Percentiles rank a stretch among this genome's conserved stretches.
Evolutionary conservation across 257 asterid species (phyloP).

Genomic region (Ligustrum vulgare): DNA sequence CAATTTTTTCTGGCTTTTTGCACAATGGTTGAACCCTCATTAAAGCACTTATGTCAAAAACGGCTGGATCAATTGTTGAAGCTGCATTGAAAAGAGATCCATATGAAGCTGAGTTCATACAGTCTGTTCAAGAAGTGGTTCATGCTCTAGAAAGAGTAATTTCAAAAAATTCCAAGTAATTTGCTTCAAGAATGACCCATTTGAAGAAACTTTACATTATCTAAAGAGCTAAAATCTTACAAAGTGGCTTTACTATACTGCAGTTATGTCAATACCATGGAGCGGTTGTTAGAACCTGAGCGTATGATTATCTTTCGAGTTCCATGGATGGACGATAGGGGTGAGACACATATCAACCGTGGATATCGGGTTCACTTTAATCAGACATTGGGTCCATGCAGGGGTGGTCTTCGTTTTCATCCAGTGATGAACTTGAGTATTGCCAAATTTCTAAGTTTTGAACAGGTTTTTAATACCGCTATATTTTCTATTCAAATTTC

Average conservation of each 20-base stretch:
- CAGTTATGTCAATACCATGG: slow-evolving; percentile 93
- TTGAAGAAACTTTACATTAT: slow-evolving; percentile 7
- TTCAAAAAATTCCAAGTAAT: slow-evolving; percentile 88
- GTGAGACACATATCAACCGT: slow-evolving; percentile 92
- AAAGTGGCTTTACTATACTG: slow-evolving; percentile 27
- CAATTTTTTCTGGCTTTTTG: slow-evolving; percentile 17
- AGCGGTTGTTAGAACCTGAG: slow-evolving; percentile 94
- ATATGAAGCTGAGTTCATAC: slow-evolving; percentile 87
- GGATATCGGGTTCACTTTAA: slow-evolving; percentile 92
- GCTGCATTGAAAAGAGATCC: slow-evolving; percentile 97
- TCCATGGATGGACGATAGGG: slow-evolving; percentile 97
- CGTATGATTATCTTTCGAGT: slow-evolving; percentile 85
- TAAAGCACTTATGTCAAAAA: slow-evolving; percentile 93
- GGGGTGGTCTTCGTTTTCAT: slow-evolving; percentile 98
- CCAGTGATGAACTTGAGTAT: slow-evolving; percentile 88
- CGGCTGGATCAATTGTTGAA: slow-evolving; percentile 99
- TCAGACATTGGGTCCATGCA: slow-evolving; percentile 97
- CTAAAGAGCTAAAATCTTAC: slow-evolving; percentile 14
- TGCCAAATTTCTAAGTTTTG: slow-evolving; percentile 94
- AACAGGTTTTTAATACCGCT: slow-evolving; percentile 52
- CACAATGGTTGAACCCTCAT: slow-evolving; percentile 38
- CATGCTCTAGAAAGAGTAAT: slow-evolving; percentile 97
- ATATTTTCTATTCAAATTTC: slow-evolving; percentile 6
- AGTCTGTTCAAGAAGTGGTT: slow-evolving; percentile 90
- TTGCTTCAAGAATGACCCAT: slow-evolving; percentile 11